Percentiles rank a stretch among this genome's conserved stretches.
Conservation (phyloP, 1,139 yeast species). For the Kluyveromyces marxianus region DNA sequence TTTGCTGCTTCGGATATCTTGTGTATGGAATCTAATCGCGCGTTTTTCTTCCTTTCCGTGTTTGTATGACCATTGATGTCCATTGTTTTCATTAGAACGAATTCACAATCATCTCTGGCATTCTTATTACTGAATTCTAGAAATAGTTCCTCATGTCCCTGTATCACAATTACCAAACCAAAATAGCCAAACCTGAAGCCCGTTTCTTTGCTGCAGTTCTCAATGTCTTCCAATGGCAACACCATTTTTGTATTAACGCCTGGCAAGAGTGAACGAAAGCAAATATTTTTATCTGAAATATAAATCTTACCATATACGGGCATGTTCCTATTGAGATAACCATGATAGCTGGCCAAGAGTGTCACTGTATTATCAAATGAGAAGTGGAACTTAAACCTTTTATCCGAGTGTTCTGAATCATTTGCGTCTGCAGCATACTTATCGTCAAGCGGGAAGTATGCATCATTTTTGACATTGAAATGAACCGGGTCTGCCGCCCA, state of each 20-base stretch:
- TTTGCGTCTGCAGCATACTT: slow-evolving; percentile 40
- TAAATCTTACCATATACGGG: slow-evolving; percentile 83
- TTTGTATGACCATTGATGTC: slow-evolving; percentile 33
- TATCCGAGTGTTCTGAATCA: slow-evolving; percentile 41
- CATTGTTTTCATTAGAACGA: slow-evolving; percentile 43
- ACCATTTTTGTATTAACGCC: slow-evolving; percentile 78
- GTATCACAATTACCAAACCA: slow-evolving; percentile 59
- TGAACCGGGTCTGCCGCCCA: slow-evolving; percentile 63
- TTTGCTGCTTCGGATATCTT: slow-evolving; percentile 26
- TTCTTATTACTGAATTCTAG: slow-evolving; percentile 65
- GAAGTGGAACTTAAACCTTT: slow-evolving; percentile 57
- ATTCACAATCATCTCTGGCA: slow-evolving; percentile 68
- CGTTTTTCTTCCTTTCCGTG: not conserved
- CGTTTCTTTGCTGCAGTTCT: slow-evolving; percentile 55
- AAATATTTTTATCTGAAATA: slow-evolving; percentile 55
- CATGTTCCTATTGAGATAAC: slow-evolving; percentile 60
- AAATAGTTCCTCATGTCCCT: slow-evolving; percentile 68
- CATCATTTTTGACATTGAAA: slow-evolving; percentile 35
- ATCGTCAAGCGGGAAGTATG: slow-evolving; percentile 37
- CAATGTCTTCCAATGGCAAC: slow-evolving; percentile 68
- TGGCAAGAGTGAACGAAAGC: slow-evolving; percentile 74
- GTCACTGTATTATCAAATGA: slow-evolving; percentile 46
- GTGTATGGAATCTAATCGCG: slow-evolving; percentile 1
- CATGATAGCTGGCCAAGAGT: slow-evolving; percentile 62
- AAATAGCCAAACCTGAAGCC: slow-evolving; percentile 62